These are phyloP conservation scores for Draba incana DNA, from an alignment of 345 rosid genomes.

Conservation along the genomic window DNA sequence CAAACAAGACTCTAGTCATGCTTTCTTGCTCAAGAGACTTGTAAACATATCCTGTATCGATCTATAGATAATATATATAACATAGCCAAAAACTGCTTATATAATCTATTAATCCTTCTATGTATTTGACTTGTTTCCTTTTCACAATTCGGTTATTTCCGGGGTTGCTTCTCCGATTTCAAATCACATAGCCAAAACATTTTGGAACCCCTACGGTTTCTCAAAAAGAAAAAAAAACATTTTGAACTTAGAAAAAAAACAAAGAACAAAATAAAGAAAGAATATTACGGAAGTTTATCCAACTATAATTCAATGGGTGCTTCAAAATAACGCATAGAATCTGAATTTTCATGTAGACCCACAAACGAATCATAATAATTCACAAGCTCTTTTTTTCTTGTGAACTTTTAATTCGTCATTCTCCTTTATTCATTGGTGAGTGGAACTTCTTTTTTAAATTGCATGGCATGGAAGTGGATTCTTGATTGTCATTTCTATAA, in stretches of 20 bases:
- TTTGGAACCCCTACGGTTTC: background rate
- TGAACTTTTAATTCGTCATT: slow-evolving; percentile 43
- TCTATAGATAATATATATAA: slow-evolving; percentile 1
- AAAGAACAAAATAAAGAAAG: background rate
- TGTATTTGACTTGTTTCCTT: slow-evolving; percentile 12
- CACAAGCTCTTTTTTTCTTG: slow-evolving; percentile 43
- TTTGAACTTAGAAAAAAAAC: background rate
- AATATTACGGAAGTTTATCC: slow-evolving; percentile 5
- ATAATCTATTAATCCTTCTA: slow-evolving; percentile 12
- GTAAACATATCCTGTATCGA: slow-evolving; percentile 19
- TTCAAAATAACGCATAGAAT: slow-evolving; percentile 56
- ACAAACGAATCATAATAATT: slow-evolving; percentile 45
- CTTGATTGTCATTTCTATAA: slow-evolving; percentile 54
- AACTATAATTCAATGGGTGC: slow-evolving; percentile 42
- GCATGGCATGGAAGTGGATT: slow-evolving; percentile 50
- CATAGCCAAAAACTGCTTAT: slow-evolving; percentile 9
- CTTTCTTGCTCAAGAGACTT: slow-evolving; percentile 22
- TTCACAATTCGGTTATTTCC: slow-evolving; percentile 4
- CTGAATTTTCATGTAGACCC: slow-evolving; percentile 42
- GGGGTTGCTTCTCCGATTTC: background rate
- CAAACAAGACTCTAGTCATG: slow-evolving; percentile 35
- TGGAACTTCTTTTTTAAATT: slow-evolving; percentile 43
- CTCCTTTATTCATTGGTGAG: slow-evolving; percentile 36
- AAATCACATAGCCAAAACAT: slow-evolving; percentile 1
- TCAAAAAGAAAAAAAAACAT: background rate